Percentiles rank a stretch among this genome's conserved stretches.
These are phyloP conservation scores for Xerocomellus chrysenteron DNA, from an alignment of 768 basidiomycete genomes.

Conservation along the genomic window DNA sequence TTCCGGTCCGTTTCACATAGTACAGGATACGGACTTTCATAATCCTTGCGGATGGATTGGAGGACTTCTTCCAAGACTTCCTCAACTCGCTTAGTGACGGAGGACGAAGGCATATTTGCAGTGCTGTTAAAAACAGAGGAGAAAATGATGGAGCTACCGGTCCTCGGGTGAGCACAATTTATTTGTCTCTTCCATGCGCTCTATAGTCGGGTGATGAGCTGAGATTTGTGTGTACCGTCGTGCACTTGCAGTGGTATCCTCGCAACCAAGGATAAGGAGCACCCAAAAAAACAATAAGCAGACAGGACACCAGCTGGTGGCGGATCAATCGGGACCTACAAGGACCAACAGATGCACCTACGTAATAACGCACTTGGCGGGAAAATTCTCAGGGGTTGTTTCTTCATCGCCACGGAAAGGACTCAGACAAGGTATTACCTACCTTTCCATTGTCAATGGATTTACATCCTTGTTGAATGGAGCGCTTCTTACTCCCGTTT, in stretches of 20 bases:
- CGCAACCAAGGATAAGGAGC: slow-evolving; percentile 15
- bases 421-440: no score
- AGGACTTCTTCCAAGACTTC: neutral
- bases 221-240: neutral
- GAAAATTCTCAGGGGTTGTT: neutral
- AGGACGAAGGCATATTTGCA: slow-evolving; percentile 7
- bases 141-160: neutral
- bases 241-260: slow-evolving; percentile 8
- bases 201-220: neutral
- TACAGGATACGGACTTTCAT: neutral
- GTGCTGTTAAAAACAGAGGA: neutral
- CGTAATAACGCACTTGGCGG: neutral
- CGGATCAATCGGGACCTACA: slow-evolving; percentile 14
- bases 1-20: slow-evolving; percentile 4
- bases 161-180: slow-evolving; percentile 5
- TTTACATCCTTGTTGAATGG: no score
- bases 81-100: neutral
- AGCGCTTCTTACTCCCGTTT: no score
- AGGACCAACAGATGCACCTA: neutral
- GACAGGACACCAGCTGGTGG: neutral
- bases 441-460: neutral
- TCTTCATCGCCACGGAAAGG: neutral
- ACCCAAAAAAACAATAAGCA: slow-evolving; percentile 13
- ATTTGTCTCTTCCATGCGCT: slow-evolving; percentile 2
- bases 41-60: neutral